Evolutionary conservation across 1,284 basidiomycete species (phyloP), one percentile per base, ranked within the genome.

Genomic region (Abortiporus biennis): DNA sequence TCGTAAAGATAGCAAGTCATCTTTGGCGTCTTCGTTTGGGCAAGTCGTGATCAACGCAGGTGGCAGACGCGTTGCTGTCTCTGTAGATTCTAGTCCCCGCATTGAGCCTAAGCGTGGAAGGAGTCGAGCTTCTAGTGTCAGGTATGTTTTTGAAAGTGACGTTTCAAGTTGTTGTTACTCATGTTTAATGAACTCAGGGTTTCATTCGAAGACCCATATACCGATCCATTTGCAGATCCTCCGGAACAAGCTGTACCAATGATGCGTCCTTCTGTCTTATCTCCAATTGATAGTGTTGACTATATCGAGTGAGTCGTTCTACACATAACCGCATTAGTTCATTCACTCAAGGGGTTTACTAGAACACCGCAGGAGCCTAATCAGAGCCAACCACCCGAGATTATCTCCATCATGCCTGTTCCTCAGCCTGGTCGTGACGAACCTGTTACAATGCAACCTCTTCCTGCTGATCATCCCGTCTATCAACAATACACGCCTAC

Each of bases 121-220:
- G 6, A 61, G 59, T 37, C 42, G 51, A 32, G 49, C 47, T 19
- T 47, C 50, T 9, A 62, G 55, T 31, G 54, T 58, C 30, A 64
- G 65, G 67, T 64, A 46, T 27, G 62, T 51, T 5, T 36, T 23
- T 11, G n/a, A 19, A 1, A 15, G 6, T 31, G 27, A 6, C 22
- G 22, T 42, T 49, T 39, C 40, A 42, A 19, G 47, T 34, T 44
- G 20, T 13, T 25, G 11, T 30, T 6, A 19, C 9, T 23, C 13
- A 27, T 23, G 38, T 2, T 38, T 17, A 20, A 16, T 5, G 6
- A 22, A 8, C n/a, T 34, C 43, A 64, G 59, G 2, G 40, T 57
- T 33, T 57, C 57, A 1, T 56, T 64, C 17, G 56, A 64, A 17
- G 66, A 74, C 45, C 63, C 64, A 0, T 69, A 69, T 47, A 62